These are phyloP conservation scores for Ganoderma resinaceum DNA, from an alignment of 1,284 basidiomycete genomes.

Conservation along the genomic window DNA sequence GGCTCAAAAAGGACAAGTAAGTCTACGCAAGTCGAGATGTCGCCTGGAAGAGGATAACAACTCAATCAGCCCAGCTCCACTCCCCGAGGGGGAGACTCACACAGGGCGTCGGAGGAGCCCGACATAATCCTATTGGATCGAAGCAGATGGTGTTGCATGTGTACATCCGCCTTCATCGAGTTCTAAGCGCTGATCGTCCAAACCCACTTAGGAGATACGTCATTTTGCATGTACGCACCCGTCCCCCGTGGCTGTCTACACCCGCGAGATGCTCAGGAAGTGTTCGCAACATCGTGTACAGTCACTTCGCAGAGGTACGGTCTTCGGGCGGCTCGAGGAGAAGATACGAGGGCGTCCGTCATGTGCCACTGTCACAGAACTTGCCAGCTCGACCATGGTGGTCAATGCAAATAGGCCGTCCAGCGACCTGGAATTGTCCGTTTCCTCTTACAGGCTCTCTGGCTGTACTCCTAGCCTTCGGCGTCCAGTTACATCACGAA, in stretches of 20 bases:
- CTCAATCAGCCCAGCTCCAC: not conserved
- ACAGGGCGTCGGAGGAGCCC: not conserved
- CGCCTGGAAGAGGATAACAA: not conserved
- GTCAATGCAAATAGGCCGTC: not conserved
- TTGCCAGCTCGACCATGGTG: not conserved
- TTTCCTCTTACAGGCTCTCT: not conserved
- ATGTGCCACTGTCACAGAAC: not conserved
- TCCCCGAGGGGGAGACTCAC: not conserved
- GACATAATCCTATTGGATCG: constrained; percentile 8
- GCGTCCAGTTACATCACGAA: not conserved
- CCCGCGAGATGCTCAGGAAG: not conserved
- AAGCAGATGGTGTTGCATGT: not conserved
- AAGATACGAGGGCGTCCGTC: not conserved
- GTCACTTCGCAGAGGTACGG: not conserved
- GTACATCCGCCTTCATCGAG: not conserved
- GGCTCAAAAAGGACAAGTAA: too few species aligned
- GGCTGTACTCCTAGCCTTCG: not conserved
- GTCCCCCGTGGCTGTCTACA: not conserved
- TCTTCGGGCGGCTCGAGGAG: not conserved
- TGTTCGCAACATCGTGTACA: not conserved
- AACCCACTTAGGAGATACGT: not conserved
- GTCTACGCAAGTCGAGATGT: not conserved
- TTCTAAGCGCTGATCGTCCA: constrained; percentile 4
- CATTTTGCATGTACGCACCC: not conserved
- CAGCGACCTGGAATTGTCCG: not conserved